Percentiles rank a stretch among this genome's conserved stretches.
Conservation (phyloP, 371 early-diverging fungal genomes). For the Lichtheimia hyalospora region DNA sequence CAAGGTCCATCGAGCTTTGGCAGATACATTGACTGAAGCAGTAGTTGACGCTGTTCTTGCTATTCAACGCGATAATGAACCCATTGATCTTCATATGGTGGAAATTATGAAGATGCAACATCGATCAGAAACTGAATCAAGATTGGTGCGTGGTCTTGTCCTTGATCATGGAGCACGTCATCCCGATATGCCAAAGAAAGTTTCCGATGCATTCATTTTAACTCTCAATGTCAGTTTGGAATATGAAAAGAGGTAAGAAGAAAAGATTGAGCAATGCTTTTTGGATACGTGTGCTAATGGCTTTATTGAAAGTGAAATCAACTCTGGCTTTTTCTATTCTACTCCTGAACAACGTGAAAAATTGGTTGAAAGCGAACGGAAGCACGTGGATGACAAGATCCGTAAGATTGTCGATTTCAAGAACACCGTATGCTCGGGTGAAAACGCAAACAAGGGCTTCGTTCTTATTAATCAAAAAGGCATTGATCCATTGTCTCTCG, state of each 20-base stretch:
- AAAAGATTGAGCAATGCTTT: background rate
- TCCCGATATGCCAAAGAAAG: conserved; percentile 98
- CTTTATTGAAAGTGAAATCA: conserved; percentile 83
- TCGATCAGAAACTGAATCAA: conserved; percentile 93
- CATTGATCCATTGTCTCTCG: conserved; percentile 98
- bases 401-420: conserved; percentile 97
- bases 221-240: conserved; percentile 99
- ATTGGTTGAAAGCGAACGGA: conserved; percentile 97
- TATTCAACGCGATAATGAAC: conserved; percentile 74
- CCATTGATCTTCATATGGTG: conserved; percentile 99
- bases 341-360: conserved; percentile 98
- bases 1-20: conserved; percentile 90
- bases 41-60: conserved; percentile 96
- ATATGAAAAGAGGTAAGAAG: conserved; percentile 92
- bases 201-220: conserved; percentile 91
- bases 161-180: conserved; percentile 99
- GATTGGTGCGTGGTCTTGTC: conserved; percentile 96
- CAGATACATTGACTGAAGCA: conserved; percentile 92
- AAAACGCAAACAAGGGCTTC: conserved; percentile 82
- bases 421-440: conserved; percentile 85
- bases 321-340: conserved; percentile 99
- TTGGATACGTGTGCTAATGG: too few species aligned
- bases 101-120: conserved; percentile 99
- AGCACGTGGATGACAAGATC: conserved; percentile 94
- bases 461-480: conserved; percentile 99